These are phyloP conservation scores for Purshia tridentata DNA, from an alignment of 306 rosid species.

Conservation along the genomic window DNA sequence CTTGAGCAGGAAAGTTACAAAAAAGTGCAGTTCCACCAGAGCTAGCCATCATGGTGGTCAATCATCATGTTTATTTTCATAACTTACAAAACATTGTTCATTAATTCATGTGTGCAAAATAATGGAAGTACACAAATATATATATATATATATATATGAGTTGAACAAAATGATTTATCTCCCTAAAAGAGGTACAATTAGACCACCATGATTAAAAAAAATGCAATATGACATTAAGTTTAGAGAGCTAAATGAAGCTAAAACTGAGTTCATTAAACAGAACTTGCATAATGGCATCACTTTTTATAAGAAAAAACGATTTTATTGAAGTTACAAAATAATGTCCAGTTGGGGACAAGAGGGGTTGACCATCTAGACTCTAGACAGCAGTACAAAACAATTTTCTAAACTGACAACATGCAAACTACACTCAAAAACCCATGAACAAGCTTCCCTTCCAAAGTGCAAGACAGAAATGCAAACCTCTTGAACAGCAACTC, in stretches of 20 bases:
- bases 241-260: neutral
- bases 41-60: neutral
- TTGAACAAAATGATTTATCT: neutral
- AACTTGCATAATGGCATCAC: neutral
- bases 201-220: neutral
- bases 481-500: constrained; percentile 99
- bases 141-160: neutral
- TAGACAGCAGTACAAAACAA: neutral
- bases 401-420: neutral
- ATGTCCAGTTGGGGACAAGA: neutral
- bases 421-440: neutral
- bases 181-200: neutral
- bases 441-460: neutral
- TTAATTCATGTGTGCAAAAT: neutral
- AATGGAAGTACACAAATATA: neutral
- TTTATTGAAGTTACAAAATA: neutral
- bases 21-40: neutral
- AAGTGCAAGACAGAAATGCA: constrained; percentile 21
- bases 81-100: neutral
- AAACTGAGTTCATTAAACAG: neutral
- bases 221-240: neutral
- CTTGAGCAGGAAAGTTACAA: neutral
- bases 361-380: neutral
- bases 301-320: neutral
- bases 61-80: neutral